A percentile compares a stretch with the other conserved stretches of the same genome.
Evolutionary conservation across 352 stramenopile species (phyloP).

Genomic region (Globisporangium cederbergense): DNA sequence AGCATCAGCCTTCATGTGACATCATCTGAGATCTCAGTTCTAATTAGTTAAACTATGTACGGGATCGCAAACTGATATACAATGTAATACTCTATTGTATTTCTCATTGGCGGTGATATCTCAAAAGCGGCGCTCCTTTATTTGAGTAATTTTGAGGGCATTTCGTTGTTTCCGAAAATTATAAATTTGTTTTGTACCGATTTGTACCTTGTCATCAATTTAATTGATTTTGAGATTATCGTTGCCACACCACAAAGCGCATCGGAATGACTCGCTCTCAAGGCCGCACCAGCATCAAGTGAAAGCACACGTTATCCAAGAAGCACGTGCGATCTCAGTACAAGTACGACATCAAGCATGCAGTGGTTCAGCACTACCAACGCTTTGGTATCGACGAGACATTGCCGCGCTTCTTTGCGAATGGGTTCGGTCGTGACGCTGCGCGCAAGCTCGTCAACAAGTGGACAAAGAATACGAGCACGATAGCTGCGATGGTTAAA

Average conservation of each 20-base stretch:
- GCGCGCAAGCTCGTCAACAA: constrained; percentile 7
- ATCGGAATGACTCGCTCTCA: constrained; percentile 8
- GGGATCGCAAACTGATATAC: no score
- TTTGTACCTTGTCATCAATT: constrained; percentile 1
- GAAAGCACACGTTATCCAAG: constrained; percentile 7
- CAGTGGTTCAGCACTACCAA: constrained; percentile 14
- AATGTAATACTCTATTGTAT: no score
- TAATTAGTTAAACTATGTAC: no score
- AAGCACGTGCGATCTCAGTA: constrained; percentile 13
- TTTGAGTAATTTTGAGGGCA: no score
- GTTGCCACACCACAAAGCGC: not conserved
- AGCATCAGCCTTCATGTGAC: no score
- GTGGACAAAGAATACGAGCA: constrained; percentile 3
- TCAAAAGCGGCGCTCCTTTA: no score
- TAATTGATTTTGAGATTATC: not conserved
- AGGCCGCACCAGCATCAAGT: constrained; percentile 17
- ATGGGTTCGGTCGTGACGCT: not conserved
- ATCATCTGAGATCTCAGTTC: no score
- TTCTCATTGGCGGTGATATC: no score
- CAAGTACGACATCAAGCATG: constrained; percentile 22
- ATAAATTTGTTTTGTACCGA: not conserved
- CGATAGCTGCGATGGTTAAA: not conserved
- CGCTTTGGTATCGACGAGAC: constrained; percentile 4
- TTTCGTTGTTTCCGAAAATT: no score
- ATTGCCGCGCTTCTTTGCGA: constrained; percentile 2